phyloP scores from a whole-genome alignment of 2,329 filamentous ascomycete genomes.

The Hymenoscyphus occultus region DNA sequence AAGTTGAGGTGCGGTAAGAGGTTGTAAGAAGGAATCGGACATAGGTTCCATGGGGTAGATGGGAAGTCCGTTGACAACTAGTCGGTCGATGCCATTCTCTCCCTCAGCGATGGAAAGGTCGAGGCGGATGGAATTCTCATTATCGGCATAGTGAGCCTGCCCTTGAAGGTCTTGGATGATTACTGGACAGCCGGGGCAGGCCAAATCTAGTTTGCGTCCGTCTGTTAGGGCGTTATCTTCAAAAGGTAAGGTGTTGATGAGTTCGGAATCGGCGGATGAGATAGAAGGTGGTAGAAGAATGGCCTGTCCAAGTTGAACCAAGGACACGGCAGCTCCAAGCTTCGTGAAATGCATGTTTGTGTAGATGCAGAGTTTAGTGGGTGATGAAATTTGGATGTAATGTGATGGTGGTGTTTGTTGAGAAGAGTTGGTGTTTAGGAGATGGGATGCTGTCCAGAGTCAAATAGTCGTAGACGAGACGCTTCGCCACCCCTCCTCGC shows the following conservation, averaged over 20 bases:
- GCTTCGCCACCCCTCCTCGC: not conserved
- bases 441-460: not conserved
- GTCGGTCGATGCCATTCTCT: conserved; percentile 33
- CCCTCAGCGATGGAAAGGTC: conserved; percentile 52
- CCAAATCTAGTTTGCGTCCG: conserved; percentile 45
- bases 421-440: not conserved
- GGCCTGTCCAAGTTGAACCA: conserved; percentile 37
- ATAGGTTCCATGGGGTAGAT: conserved; percentile 49
- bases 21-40: conserved; percentile 39
- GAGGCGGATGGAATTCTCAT: conserved; percentile 44
- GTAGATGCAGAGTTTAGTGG: not conserved
- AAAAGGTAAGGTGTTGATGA: conserved; percentile 43
- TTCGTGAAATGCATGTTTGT: conserved; percentile 29
- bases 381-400: not conserved
- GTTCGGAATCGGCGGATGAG: conserved; percentile 42
- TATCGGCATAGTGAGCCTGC: conserved; percentile 26
- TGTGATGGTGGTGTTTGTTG: conserved; percentile 3
- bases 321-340: conserved; percentile 22
- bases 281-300: conserved; percentile 54
- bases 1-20: conserved; percentile 47
- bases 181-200: conserved; percentile 54
- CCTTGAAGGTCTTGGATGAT: conserved; percentile 33
- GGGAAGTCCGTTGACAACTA: conserved; percentile 59
- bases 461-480: not conserved
- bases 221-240: conserved; percentile 38